These are phyloP conservation scores for Phyllostachys edulis DNA, from an alignment of 176 grass and related monocot species.

Conservation along the genomic window DNA sequence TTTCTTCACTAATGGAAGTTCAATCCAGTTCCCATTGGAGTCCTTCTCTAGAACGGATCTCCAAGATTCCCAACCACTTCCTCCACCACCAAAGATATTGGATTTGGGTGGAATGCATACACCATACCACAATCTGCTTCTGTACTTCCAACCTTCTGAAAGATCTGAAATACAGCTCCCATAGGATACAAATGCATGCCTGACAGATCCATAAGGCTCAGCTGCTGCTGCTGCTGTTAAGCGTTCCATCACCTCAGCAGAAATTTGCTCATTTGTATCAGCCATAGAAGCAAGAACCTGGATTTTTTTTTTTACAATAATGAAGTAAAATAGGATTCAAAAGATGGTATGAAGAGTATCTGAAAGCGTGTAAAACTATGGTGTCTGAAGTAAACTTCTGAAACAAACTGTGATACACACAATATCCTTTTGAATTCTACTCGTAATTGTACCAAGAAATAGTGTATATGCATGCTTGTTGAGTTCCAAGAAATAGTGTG, in stretches of 20 bases:
- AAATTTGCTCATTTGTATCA: conserved; percentile 79
- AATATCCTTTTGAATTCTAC: conserved; percentile 24
- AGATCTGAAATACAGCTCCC: conserved; percentile 73
- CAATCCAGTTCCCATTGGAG: conserved; percentile 60
- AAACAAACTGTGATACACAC: conserved; percentile 16
- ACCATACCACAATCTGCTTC: conserved; percentile 79
- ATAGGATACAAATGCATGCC: conserved; percentile 82
- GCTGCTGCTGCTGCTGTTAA: conserved; percentile 75
- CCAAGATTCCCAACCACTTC: conserved; percentile 77
- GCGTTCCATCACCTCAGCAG: conserved; percentile 72
- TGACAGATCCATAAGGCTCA: conserved; percentile 81
- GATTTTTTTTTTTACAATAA: conserved; percentile 6
- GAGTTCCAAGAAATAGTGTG: conserved; percentile 4
- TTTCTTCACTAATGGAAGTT: conserved; percentile 80
- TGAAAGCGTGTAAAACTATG: neutral
- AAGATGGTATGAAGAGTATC: neutral
- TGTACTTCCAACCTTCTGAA: conserved; percentile 79
- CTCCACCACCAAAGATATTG: conserved; percentile 64
- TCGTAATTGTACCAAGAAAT: conserved; percentile 9
- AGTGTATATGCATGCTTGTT: neutral
- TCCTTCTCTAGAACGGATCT: conserved; percentile 63
- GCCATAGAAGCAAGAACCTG: conserved; percentile 87
- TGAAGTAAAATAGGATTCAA: conserved; percentile 36
- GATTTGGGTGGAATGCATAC: conserved; percentile 69
- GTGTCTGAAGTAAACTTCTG: conserved; percentile 2